phyloP scores from a whole-genome alignment of 768 basidiomycete species.

The Postia placenta region DNA sequence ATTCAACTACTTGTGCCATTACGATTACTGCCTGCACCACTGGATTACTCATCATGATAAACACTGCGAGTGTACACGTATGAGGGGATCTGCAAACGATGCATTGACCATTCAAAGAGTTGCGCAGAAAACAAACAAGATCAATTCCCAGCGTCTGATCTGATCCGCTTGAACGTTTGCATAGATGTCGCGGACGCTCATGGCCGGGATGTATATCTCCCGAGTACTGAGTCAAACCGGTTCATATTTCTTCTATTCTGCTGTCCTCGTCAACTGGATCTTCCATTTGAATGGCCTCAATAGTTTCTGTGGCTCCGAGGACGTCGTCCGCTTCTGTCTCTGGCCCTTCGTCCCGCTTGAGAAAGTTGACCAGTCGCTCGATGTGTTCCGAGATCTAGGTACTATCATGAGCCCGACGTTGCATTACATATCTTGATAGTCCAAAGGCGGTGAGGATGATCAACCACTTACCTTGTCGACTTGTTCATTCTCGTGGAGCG shows the following conservation, averaged over 20 bases:
- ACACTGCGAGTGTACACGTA: no score
- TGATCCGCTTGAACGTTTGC: no score
- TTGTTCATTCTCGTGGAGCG: slow-evolving; percentile 69
- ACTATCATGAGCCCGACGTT: background rate
- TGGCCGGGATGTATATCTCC: no score
- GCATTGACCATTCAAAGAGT: no score
- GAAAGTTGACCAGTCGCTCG: slow-evolving; percentile 80
- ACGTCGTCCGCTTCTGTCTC: slow-evolving; percentile 36
- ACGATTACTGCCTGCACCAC: no score
- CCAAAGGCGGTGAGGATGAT: background rate
- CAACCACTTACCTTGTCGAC: slow-evolving; percentile 56
- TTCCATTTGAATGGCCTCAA: slow-evolving; percentile 19
- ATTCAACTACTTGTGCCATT: no score
- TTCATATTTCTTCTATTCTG: slow-evolving; percentile 68
- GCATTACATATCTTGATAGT: background rate
- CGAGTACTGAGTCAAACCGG: no score
- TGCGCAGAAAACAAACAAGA: no score
- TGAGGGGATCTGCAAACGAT: no score
- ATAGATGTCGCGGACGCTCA: no score
- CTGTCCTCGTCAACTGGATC: slow-evolving; percentile 58
- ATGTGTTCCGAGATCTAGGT: slow-evolving; percentile 78
- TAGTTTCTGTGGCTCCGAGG: slow-evolving; percentile 16
- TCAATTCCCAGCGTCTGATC: no score
- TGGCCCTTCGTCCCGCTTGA: slow-evolving; percentile 71
- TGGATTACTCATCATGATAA: no score